A percentile compares a stretch with the other conserved stretches of the same genome.
Evolutionary conservation across 2,329 filamentous ascomycete genomes (phyloP).

Genomic region (Chrysoporthe cubensis): DNA sequence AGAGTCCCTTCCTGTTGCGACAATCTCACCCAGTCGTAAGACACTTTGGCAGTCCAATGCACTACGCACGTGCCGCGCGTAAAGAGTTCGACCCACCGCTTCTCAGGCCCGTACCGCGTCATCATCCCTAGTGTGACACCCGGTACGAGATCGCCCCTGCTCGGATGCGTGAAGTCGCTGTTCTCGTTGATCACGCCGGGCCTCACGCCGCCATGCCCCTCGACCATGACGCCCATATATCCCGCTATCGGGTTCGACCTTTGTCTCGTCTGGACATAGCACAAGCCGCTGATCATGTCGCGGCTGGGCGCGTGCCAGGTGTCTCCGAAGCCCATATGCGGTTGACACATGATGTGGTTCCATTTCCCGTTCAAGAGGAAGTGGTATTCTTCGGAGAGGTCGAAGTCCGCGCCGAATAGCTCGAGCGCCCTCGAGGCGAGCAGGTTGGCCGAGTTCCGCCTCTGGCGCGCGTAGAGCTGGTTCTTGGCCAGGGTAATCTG

Average conservation of each 20-base stretch:
- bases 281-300: slow-evolving; percentile 57
- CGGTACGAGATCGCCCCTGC: slow-evolving; percentile 37
- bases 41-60: slow-evolving; percentile 51
- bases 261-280: slow-evolving; percentile 55
- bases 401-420: slow-evolving; percentile 55
- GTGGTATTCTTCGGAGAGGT: slow-evolving; percentile 55
- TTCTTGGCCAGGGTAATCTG: slow-evolving; percentile 53
- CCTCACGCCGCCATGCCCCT: slow-evolving; percentile 44
- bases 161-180: slow-evolving; percentile 53
- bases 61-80: slow-evolving; percentile 40
- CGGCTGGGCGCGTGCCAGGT: slow-evolving; percentile 61
- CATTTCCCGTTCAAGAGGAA: slow-evolving; percentile 56
- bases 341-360: slow-evolving; percentile 58
- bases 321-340: slow-evolving; percentile 56
- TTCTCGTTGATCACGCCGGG: slow-evolving; percentile 54
- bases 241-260: slow-evolving; percentile 55
- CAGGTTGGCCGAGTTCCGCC: slow-evolving; percentile 59
- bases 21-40: slow-evolving; percentile 51
- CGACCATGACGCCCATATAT: slow-evolving; percentile 57
- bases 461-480: slow-evolving; percentile 57
- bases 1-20: slow-evolving; percentile 44
- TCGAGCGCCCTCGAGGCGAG: slow-evolving; percentile 50
- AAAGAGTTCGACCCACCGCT: slow-evolving; percentile 51
- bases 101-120: slow-evolving; percentile 28
- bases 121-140: slow-evolving; percentile 33